Evolutionary conservation across 768 basidiomycete genomes (phyloP).

Genomic region (Lactarius tabidus): DNA sequence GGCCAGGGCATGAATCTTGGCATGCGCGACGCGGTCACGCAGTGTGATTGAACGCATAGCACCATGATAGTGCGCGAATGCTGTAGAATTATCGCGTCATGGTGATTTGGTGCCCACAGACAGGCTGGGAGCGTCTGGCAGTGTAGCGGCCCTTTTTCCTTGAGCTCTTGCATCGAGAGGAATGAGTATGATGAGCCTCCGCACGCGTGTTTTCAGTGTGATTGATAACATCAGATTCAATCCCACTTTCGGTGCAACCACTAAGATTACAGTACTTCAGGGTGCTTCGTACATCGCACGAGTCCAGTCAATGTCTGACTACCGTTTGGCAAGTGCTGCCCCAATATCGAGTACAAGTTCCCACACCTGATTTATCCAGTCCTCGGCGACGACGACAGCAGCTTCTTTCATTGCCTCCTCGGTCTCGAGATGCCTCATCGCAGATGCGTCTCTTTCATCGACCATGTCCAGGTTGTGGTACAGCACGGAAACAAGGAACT

Average conservation of each 20-base stretch:
- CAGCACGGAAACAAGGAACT: slow-evolving; percentile 65
- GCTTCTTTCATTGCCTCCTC: slow-evolving; percentile 39
- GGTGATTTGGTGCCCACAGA: too few relatives aligned
- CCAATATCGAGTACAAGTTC: slow-evolving; percentile 58
- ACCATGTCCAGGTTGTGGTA: slow-evolving; percentile 64
- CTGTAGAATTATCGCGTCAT: too few relatives aligned
- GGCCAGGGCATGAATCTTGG: slow-evolving; percentile 59
- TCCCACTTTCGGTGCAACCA: too few relatives aligned
- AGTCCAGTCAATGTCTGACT: background rate
- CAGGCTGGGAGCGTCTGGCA: too few relatives aligned
- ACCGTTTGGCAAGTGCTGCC: slow-evolving; percentile 44
- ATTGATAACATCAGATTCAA: too few relatives aligned
- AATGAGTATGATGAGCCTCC: too few relatives aligned
- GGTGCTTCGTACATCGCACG: too few relatives aligned
- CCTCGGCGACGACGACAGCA: slow-evolving; percentile 45
- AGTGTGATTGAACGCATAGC: background rate
- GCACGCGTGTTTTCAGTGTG: too few relatives aligned
- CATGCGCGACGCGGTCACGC: slow-evolving; percentile 47
- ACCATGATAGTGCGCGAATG: too few relatives aligned
- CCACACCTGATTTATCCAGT: slow-evolving; percentile 52
- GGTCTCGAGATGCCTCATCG: slow-evolving; percentile 46
- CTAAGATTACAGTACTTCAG: too few relatives aligned
- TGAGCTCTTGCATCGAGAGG: too few relatives aligned
- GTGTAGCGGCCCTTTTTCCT: too few relatives aligned
- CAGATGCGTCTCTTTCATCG: slow-evolving; percentile 51